Conservation (phyloP, 352 stramenopile species). For the Phytophthora macrochlamydospora region DNA sequence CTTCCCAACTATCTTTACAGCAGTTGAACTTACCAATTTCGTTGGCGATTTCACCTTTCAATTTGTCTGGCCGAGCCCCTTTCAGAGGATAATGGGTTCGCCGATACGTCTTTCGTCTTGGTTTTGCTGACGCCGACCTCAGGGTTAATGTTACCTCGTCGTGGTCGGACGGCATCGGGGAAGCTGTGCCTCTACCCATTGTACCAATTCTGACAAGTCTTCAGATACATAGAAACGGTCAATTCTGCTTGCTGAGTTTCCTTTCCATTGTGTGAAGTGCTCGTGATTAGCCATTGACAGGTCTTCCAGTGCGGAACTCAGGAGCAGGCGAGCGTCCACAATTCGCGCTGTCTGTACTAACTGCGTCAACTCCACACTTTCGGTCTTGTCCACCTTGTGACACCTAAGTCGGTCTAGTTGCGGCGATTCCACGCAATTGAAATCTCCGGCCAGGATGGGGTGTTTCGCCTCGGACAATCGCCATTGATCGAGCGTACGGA, state of each 20-base stretch:
- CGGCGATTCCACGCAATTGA: too few species aligned
- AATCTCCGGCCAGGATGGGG: too few species aligned
- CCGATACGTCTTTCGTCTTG: neutral
- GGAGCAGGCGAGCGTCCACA: too few species aligned
- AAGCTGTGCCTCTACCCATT: neutral
- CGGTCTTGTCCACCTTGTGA: too few species aligned
- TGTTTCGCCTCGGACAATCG: too few species aligned
- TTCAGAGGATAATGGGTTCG: too few species aligned
- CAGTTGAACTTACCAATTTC: neutral
- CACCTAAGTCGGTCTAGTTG: too few species aligned
- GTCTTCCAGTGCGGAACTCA: too few species aligned
- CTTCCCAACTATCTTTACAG: neutral
- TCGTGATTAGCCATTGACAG: neutral
- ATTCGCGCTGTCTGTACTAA: too few species aligned
- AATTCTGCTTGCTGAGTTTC: neutral
- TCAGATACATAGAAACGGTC: neutral
- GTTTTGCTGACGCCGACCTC: neutral
- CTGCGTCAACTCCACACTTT: too few species aligned
- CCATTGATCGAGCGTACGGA: too few species aligned
- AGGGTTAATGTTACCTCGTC: neutral
- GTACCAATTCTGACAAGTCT: neutral
- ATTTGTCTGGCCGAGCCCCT: neutral
- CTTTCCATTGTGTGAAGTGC: neutral
- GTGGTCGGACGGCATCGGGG: neutral
- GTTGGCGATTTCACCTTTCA: neutral